Conservation (phyloP, 2,329 filamentous ascomycete genomes). For the Colletotrichum siamense region DNA sequence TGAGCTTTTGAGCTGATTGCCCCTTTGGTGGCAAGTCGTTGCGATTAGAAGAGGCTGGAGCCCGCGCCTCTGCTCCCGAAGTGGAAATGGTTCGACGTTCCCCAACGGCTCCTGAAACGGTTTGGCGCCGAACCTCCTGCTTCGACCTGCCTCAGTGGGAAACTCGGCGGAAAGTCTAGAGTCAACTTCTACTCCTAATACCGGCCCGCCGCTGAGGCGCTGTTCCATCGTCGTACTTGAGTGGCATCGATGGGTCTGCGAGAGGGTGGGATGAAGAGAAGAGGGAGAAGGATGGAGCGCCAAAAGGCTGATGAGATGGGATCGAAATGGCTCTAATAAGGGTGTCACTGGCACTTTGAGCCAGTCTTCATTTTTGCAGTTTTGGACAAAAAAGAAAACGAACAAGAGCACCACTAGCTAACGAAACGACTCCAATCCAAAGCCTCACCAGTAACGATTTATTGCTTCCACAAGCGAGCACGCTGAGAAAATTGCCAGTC, state of each 20-base stretch:
- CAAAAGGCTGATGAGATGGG: neutral
- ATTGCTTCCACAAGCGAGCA: neutral
- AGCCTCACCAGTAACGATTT: neutral
- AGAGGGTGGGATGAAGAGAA: neutral
- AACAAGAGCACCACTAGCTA: neutral
- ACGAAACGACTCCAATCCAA: neutral
- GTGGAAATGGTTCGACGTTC: neutral
- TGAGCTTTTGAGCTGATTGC: neutral
- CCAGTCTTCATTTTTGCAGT: neutral
- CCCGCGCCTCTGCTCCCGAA: neutral
- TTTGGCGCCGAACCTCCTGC: neutral
- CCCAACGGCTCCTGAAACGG: constrained; percentile 15
- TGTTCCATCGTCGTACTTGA: neutral
- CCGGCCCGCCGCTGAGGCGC: neutral
- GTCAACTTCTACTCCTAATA: neutral
- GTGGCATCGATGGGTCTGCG: neutral
- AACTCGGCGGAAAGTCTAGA: neutral
- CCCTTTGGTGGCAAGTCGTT: neutral
- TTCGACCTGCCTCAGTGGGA: neutral
- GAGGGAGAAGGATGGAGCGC: neutral
- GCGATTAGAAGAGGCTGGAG: neutral
- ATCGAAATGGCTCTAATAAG: neutral
- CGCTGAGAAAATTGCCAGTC: neutral
- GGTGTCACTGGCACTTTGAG: neutral
- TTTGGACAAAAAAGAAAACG: neutral